phyloP scores from a whole-genome alignment of 495 filamentous ascomycete genomes.

The Poronia punctata region DNA sequence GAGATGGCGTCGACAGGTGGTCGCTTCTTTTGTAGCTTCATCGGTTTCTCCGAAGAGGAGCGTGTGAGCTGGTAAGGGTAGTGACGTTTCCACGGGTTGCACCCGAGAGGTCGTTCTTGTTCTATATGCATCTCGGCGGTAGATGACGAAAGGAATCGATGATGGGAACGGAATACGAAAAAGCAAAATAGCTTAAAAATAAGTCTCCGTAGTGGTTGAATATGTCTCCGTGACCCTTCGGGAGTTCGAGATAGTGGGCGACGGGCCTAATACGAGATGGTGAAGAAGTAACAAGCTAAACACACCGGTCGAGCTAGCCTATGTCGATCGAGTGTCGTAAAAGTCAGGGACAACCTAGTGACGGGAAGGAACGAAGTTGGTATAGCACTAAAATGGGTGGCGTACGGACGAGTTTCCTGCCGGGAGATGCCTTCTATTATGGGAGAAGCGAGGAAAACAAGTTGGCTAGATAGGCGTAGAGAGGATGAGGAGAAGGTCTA shows the following conservation, averaged over 20 bases:
- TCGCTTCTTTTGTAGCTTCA: conserved; percentile 4
- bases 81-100: conserved; percentile 8
- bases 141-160: too few relatives aligned
- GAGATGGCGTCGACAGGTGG: neutral
- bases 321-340: too few relatives aligned
- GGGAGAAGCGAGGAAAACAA: too few relatives aligned
- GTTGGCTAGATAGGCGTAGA: too few relatives aligned
- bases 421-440: conserved; percentile 4
- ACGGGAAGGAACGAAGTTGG: conserved; percentile 4
- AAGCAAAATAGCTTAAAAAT: too few relatives aligned
- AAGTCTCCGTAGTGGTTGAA: too few relatives aligned
- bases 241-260: neutral
- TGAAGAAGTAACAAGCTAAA: neutral
- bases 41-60: neutral
- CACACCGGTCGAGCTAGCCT: too few relatives aligned
- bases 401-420: neutral
- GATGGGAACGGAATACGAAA: too few relatives aligned
- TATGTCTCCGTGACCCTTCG: too few relatives aligned
- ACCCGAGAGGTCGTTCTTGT: conserved; percentile 1
- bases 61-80: neutral
- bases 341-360: too few relatives aligned
- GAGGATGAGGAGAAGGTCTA: too few relatives aligned
- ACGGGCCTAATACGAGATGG: too few relatives aligned
- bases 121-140: conserved; percentile 14
- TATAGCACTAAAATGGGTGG: conserved; percentile 1